Evolutionary conservation across 345 rosid genomes (phyloP).

Genomic region (Eucalyptus erythrocorys): DNA sequence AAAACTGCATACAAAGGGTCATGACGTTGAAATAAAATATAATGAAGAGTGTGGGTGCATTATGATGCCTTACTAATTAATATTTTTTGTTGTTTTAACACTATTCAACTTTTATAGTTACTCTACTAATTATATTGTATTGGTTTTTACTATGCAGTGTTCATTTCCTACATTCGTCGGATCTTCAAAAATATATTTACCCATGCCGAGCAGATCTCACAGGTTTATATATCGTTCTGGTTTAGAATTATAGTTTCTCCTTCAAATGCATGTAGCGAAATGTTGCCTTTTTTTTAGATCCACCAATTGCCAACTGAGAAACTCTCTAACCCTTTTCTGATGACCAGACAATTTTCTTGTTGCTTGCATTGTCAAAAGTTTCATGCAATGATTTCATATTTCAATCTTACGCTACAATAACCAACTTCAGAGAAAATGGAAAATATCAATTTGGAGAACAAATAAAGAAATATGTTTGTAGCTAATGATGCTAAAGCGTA

Average conservation of each 20-base stretch:
- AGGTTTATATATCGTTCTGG: conserved; percentile 26
- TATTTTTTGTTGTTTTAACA: not conserved
- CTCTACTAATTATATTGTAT: not conserved
- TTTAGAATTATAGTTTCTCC: not conserved
- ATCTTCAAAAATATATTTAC: conserved; percentile 85
- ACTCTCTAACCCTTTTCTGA: not conserved
- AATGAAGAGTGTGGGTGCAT: not conserved
- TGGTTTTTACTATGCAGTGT: conserved; percentile 36
- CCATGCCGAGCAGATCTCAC: conserved; percentile 93
- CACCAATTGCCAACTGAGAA: not conserved
- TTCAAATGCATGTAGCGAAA: not conserved
- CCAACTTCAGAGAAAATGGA: not conserved
- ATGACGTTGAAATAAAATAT: not conserved
- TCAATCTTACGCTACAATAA: not conserved
- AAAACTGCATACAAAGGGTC: not conserved
- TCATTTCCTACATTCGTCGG: conserved; percentile 67
- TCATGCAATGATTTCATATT: not conserved
- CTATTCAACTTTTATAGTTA: not conserved
- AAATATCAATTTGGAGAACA: not conserved
- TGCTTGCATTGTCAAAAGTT: not conserved
- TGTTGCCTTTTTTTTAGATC: not conserved
- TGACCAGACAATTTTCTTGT: not conserved
- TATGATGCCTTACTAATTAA: not conserved
- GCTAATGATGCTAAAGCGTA: not conserved
- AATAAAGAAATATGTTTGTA: not conserved